Base-by-base conservation (phyloP, 2,329 filamentous ascomycete genomes). In the Albophoma yamanashiensis region DNA sequence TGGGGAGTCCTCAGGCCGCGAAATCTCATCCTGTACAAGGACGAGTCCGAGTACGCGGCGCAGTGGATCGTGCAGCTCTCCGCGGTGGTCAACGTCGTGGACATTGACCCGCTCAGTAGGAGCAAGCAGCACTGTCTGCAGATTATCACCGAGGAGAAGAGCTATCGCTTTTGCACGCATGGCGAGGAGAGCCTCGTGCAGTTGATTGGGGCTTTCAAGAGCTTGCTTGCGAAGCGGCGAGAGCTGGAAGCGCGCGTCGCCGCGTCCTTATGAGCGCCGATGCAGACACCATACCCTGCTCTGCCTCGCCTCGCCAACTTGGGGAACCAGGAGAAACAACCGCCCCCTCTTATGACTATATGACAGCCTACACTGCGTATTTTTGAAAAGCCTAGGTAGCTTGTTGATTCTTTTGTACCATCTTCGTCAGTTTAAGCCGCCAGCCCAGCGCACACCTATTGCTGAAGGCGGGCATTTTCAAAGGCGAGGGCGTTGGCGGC, bases 191-290 rank as follows among this genome's bases (percentile, higher is more conserved):
- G 82, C 1, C 77, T 97, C 60, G 86, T 92, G 45, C 88, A 88
- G 64, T 96, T 91, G 76, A 80, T 99, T 1, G 94, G 93, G 2
- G 90, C 92, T 0, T 86, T 97, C 76, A 97, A 97, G 77, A 96
- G 92, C 70, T 75, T 93, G 60, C 75, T 94, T 47, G 83, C 86
- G 45, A 91, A 87, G 76, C 79, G 89, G 59, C 84, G 83, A 65
- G 87, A 89, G 62, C 69, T 84, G 4, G 80, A 84, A 66, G 78
- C 79, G n/a, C 79, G 79, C 59, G 76, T 70, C 6, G 76, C 75
- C 7, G 71, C 74, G 8, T 59, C 61, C 8, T 1, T 56, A 38
- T 25, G 36, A 47, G n/a, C n/a, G n/a, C 43, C 42, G 34, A 36
- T 17, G n/a, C 47, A 34, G 17, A 36, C 36, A 42, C 42, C 27